A percentile compares a stretch with the other conserved stretches of the same genome.
These are phyloP conservation scores for Huiozyma naganishii DNA, from an alignment of 805 yeast species.

Conservation along the genomic window DNA sequence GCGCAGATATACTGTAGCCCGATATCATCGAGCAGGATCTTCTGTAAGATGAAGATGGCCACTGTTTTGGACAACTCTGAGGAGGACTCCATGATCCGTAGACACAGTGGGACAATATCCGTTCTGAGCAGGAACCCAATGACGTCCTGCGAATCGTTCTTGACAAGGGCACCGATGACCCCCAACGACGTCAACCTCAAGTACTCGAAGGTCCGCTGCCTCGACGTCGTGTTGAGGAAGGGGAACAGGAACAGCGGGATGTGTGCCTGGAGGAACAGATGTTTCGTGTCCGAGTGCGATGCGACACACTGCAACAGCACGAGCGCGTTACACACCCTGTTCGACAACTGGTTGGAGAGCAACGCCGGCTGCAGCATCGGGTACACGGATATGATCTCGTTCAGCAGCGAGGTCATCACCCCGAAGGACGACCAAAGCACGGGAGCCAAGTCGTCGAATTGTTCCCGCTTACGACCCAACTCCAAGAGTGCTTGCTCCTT, in stretches of 20 bases:
- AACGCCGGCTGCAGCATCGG: constrained; percentile 83
- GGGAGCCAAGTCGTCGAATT: constrained; percentile 84
- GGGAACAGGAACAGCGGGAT: constrained; percentile 90
- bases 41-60: constrained; percentile 91
- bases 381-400: constrained; percentile 83
- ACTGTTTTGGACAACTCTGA: constrained; percentile 92
- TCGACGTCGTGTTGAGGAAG: constrained; percentile 81
- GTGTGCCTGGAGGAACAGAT: constrained; percentile 76
- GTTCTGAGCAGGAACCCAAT: constrained; percentile 87
- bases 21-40: constrained; percentile 81
- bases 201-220: constrained; percentile 89
- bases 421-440: constrained; percentile 95
- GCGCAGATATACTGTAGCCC: constrained; percentile 91
- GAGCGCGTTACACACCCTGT: constrained; percentile 89
- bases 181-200: constrained; percentile 87
- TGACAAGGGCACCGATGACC: constrained; percentile 92
- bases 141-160: constrained; percentile 91
- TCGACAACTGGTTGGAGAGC: constrained; percentile 75
- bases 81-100: constrained; percentile 90
- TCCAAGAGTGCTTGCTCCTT: constrained; percentile 89
- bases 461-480: constrained; percentile 87
- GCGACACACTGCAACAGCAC: constrained; percentile 96
- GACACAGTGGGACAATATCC: constrained; percentile 89
- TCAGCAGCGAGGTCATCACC: constrained; percentile 83
- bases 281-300: constrained; percentile 83